These are phyloP conservation scores for Cladophialophora exuberans DNA, from an alignment of 2,329 filamentous ascomycete genomes.

Conservation along the genomic window DNA sequence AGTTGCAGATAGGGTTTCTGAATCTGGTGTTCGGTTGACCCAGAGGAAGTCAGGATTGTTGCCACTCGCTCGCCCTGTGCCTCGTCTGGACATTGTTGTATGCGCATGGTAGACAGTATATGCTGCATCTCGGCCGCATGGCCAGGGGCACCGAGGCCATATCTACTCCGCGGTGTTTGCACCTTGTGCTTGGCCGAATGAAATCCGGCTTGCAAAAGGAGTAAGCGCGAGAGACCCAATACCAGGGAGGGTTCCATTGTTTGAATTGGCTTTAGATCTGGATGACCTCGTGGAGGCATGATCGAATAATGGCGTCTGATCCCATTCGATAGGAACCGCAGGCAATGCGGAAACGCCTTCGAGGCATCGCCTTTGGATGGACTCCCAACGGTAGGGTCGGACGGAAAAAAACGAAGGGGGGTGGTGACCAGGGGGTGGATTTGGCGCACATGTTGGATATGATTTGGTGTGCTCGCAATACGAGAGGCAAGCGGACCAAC, in stretches of 20 bases:
- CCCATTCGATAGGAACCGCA: constrained; percentile 3
- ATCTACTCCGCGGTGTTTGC: constrained; percentile 12
- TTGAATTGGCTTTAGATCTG: not conserved
- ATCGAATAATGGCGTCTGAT: constrained; percentile 6
- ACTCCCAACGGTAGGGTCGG: not conserved
- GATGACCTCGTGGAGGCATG: not conserved
- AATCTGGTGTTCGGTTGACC: constrained; percentile 27
- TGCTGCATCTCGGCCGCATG: not conserved
- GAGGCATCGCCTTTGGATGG: not conserved
- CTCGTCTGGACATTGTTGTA: constrained; percentile 19
- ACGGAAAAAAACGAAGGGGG: not conserved
- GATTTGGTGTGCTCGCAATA: no score
- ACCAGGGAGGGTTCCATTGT: constrained; percentile 10
- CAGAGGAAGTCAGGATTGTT: constrained; percentile 27
- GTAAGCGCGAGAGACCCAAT: constrained; percentile 9
- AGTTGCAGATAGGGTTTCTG: constrained; percentile 21
- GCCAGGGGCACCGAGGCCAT: constrained; percentile 5
- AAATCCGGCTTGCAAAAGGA: constrained; percentile 2
- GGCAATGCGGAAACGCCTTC: constrained; percentile 2
- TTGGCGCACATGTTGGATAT: no score
- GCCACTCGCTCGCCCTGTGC: constrained; percentile 6
- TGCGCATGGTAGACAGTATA: constrained; percentile 3
- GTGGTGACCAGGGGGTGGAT: not conserved
- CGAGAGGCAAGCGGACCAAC: not conserved
- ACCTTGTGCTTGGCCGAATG: constrained; percentile 3